Conservation (phyloP, 495 filamentous ascomycete species). For the Patellaria atrata region DNA sequence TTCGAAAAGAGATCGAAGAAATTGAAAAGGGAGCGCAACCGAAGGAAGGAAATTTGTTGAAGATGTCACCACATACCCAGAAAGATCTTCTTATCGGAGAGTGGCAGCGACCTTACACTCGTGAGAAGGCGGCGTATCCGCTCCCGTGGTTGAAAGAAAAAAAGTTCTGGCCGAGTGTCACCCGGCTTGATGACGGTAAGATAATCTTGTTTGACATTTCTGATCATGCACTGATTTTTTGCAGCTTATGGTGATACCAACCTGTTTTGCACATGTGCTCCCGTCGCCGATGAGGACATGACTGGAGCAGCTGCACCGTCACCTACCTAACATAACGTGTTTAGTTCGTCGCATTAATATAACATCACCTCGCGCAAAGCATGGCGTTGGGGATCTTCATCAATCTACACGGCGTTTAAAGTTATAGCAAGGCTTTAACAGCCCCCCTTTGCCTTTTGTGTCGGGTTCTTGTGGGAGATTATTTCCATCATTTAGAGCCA, state of each 20-base stretch:
- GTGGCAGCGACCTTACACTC: constrained; percentile 67
- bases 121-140: constrained; percentile 82
- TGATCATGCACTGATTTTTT: constrained; percentile 2
- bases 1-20: constrained; percentile 72
- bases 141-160: constrained; percentile 76
- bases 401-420: too few relatives aligned
- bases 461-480: too few relatives aligned
- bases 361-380: too few relatives aligned
- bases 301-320: constrained; percentile 26
- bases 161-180: constrained; percentile 96
- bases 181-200: constrained; percentile 70
- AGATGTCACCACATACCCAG: constrained; percentile 81
- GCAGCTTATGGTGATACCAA: constrained; percentile 82
- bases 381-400: too few relatives aligned
- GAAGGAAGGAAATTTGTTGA: constrained; percentile 74
- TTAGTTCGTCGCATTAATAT: not conserved
- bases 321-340: constrained; percentile 19
- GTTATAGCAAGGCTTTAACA: too few relatives aligned
- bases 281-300: constrained; percentile 47
- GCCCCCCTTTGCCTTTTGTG: too few relatives aligned
- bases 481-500: too few relatives aligned
- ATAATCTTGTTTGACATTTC: not conserved
- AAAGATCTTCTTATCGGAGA: constrained; percentile 59
- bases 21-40: constrained; percentile 71
- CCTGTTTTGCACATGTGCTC: constrained; percentile 88